Base-by-base conservation (phyloP, 2,329 filamentous ascomycete genomes). In the Cladosporium colombiae region DNA sequence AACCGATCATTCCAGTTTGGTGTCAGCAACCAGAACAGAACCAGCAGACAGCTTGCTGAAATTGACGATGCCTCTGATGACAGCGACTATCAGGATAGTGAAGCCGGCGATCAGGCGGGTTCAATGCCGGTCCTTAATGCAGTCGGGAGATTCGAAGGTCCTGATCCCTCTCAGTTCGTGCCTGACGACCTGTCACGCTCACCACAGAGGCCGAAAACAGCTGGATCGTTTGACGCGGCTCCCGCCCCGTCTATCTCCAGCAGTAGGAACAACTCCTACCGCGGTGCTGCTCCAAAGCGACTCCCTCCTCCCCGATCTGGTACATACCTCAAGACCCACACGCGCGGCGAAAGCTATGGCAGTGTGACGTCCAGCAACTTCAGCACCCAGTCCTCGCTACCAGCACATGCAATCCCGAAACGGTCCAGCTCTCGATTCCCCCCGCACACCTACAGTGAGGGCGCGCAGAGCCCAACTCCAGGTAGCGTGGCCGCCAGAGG, bases 381-480 rank as follows among this genome's bases (percentile, higher is more conserved):
- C 62, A 77, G 77, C 66, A 70, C 72, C 25, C 69, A 73, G 27
- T 73, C 77, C 18, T 76, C 69, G 16, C 66, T 79, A 62, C 93
- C 95, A 31, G 95, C 95, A 0, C 97, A 96, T 81, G 93, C 95
- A 0, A 96, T 99, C 7, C 95, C 95, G 0, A 89, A 89, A 3
- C 85, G 95, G 65, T 91, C 92, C 33, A 98, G 94, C 78, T 99
- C 93, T 6, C 88, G 93, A 67, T 89, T 90, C 57, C 85, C 89
- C 25, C 86, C 88, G 0, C 78, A 88, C 67, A 89, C 85, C 70
- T 81, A 85, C 60, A 93, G 91, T 75, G 92, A 97, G 68, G 91
- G 91, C 3, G 89, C 88, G 49, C 85, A 88, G 68, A 97, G 92
- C 74, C 93, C 93, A 1, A 92, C 89, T 0, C 83, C 84, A 35